Evolutionary conservation across 2,329 filamentous ascomycete species (phyloP), one percentile per base, ranked within the genome.

Genomic region (Paramyrothecium roridum): DNA sequence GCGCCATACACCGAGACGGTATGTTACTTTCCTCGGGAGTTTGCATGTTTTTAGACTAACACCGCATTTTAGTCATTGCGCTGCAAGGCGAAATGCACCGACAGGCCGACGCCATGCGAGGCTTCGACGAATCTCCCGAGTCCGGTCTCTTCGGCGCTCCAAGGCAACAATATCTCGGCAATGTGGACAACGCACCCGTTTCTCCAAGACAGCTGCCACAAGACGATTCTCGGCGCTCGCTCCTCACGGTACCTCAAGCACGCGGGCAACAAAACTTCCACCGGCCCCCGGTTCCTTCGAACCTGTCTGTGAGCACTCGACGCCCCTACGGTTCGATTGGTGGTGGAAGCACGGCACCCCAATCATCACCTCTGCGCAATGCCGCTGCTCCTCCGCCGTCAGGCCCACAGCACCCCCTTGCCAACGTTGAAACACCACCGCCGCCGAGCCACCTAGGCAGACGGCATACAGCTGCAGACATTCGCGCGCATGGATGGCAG

Each of bases 401-500:
- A 59, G 80, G 73, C 60, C 82, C 85, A 34, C 83, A 86, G 33
- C 89, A 90, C 66, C 86, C 86, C 34, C 78, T 87, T 20, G 82
- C 87, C 19, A 78, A 83, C 55, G 79, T 84, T 20, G 49, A 34
- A 33, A 80, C 86, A 63, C 37, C 37, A 17, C 80, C 82, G 23
- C 82, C 85, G 34, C 85, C 87, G 37, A 82, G 85, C 55, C 92
- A 86, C 64, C 79, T 96, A 49, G 84, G 86, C 48, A 87, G 93
- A 59, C 85, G 93, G 58, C 95, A 99, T 73, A 99, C 95, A 2
- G 93, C 93, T 43, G 95, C 95, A 56, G 95, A 99, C 69, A 98
- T 99, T 63, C 88, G 95, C 53, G 88, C 93, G 64, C 89, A 92
- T 68, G 91, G 89, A 40, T 93, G 90, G 86, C 87, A 86, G 59